Evolutionary conservation across 1,139 yeast genomes (phyloP), one percentile per base, ranked within the genome.

Genomic region (Kodamaea derodonti): DNA sequence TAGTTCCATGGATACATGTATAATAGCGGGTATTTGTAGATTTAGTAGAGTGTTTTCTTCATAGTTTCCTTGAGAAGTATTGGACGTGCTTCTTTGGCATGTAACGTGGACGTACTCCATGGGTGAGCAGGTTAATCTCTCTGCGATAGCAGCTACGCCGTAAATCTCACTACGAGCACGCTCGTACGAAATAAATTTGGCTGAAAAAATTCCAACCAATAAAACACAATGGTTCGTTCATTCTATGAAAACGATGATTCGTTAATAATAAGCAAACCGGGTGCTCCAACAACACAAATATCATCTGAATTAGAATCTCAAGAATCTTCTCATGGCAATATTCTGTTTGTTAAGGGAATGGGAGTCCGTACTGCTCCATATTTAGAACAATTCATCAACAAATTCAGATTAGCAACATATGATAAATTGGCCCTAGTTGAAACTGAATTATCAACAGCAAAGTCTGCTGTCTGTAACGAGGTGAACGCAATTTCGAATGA

Each of bases 161-260:
- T n/a, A n/a, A n/a, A n/a, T n/a, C n/a, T n/a, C n/a, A n/a, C n/a
- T n/a, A n/a, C n/a, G n/a, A n/a, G n/a, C n/a, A n/a, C n/a, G n/a
- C n/a, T n/a, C n/a, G n/a, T n/a, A n/a, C n/a, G n/a, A n/a, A n/a
- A n/a, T n/a, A n/a, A n/a, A n/a, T n/a, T n/a, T n/a, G n/a, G n/a
- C n/a, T n/a, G n/a, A n/a, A n/a, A n/a, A 13, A 27, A 20, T 29
- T 20, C 20, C 31, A 18, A 29, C 25, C 25, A 18, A 20, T 29
- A n/a, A 22, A 13, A 5, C 14, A 27, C 15, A 29, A 52, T 48
- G 53, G 45, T 34, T 28, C 55, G 80, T 54, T 56, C 67, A 1
- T 76, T 76, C 48, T 76, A 76, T 43, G 69, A 68, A 42, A 77
- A 75, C 46, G 79, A 75, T 40, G 78, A 72, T 41, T 31, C 25